Conservation (phyloP, 208 protist genomes). For the Strigomonas culicis region DNA sequence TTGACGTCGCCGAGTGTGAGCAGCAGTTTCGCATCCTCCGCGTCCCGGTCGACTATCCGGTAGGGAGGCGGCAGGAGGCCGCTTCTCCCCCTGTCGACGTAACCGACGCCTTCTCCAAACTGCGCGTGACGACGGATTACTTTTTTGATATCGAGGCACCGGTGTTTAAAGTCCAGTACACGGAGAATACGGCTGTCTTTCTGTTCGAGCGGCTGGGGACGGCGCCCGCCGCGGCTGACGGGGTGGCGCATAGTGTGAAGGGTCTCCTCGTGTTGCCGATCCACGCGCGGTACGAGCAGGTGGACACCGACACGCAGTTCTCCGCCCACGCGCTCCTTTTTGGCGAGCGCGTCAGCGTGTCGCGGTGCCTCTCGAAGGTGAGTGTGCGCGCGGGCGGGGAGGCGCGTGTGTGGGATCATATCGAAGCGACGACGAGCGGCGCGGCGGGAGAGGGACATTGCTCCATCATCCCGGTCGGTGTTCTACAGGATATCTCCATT, state of each 20-base stretch:
- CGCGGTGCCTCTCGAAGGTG: conserved; percentile 41
- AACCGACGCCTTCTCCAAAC: conserved; percentile 24
- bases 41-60: conserved; percentile 1
- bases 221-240: too few species aligned
- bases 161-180: conserved; percentile 60
- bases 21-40: conserved; percentile 47
- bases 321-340: conserved; percentile 35
- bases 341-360: conserved; percentile 34
- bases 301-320: conserved; percentile 39
- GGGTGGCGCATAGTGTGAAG: neutral
- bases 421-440: neutral
- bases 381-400: conserved; percentile 18
- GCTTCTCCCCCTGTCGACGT: conserved; percentile 23
- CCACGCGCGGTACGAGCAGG: conserved; percentile 71
- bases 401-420: conserved; percentile 7
- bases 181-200: conserved; percentile 36
- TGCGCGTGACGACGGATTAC: conserved; percentile 34
- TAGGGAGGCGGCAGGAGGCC: neutral
- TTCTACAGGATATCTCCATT: conserved; percentile 46
- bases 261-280: conserved; percentile 61
- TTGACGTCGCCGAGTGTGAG: conserved; percentile 62
- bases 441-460: conserved; percentile 22
- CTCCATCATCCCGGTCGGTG: conserved; percentile 45
- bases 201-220: conserved; percentile 7
- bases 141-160: conserved; percentile 84